Conservation (phyloP, 768 basidiomycete genomes). For the Floccularia luteovirens region DNA sequence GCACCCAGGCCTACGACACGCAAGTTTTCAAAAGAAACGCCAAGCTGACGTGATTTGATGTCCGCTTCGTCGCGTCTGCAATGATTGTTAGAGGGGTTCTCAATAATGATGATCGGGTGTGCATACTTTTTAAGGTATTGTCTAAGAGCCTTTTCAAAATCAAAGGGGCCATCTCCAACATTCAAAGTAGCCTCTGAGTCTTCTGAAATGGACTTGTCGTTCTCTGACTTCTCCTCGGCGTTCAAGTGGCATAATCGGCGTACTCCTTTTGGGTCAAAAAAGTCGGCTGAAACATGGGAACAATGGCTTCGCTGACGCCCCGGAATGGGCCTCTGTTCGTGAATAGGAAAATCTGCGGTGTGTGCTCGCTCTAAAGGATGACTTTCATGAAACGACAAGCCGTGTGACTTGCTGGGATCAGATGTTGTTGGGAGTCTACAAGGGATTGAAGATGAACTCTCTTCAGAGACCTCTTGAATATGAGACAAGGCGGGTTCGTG, state of each 20-base stretch:
- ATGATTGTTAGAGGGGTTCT: constrained; percentile 2
- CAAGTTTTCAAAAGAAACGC: constrained; percentile 53
- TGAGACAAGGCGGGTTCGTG: no score
- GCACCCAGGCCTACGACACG: constrained; percentile 54
- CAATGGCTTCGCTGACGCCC: not conserved
- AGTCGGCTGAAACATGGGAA: constrained; percentile 34
- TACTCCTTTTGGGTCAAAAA: constrained; percentile 50
- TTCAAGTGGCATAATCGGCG: constrained; percentile 22
- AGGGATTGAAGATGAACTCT: no score
- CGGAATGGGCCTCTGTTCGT: no score
- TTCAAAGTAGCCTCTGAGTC: constrained; percentile 17
- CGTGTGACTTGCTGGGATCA: no score
- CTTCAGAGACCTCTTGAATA: no score
- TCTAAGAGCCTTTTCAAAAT: constrained; percentile 27
- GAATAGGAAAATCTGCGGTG: no score
- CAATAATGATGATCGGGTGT: constrained; percentile 3
- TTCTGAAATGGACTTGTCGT: not conserved
- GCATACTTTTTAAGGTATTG: constrained; percentile 23
- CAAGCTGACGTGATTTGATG: constrained; percentile 48
- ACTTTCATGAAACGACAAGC: no score
- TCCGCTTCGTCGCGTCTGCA: constrained; percentile 37
- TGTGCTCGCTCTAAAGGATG: no score
- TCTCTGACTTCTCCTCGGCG: constrained; percentile 2
- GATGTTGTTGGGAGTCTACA: no score
- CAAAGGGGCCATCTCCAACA: constrained; percentile 19